Base-by-base conservation (phyloP, 371 early-diverging fungal genomes). In the Blakeslea trispora region DNA sequence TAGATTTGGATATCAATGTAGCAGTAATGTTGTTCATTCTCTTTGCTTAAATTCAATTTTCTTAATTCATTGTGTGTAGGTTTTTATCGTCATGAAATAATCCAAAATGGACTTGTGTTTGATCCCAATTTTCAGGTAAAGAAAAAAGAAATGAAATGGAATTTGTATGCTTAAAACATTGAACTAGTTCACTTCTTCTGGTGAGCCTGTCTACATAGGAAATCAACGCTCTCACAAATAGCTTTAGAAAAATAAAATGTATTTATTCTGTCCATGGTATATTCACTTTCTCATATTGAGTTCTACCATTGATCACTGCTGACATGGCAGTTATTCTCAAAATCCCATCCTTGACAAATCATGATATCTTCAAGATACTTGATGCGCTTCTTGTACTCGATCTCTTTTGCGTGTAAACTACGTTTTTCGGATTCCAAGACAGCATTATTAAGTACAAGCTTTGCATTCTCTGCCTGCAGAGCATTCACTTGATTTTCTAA, bases 381-480 rank as follows among this genome's bases (percentile, higher is more conserved):
- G 43, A 92, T 86, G 32, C 89, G 78, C 62, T 81, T 77, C 55
- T 78, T 78, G 49, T 91, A 83, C 50, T 86, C 88, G 15, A 64
- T 68, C 66, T 90, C 92, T 59, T 86, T 86, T 41, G 76, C 82
- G 11, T 73, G 44, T 56, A 82, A 76, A 31, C 73, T 71, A 32
- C 64, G 69, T 53, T 85, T 84, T 59, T 92, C 91, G 44, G 78
- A 84, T 63, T 91, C 91, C 31, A 91, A 67, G 11, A 92, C 81
- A 10, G 91, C 91, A 37, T 89, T 69, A 59, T 76, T 79, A 57
- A 85, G 72, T 32, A 79, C 79, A 21, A 91, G 68, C 39, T 78
- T 71, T 44, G 73, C 77, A 68, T 94, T 93, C 64, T 95, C 91
- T 28, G 77, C 61, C 69, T 93, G 92, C 10, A 96, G 81, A 52